These are phyloP conservation scores for Pythium aphanidermatum DNA, from an alignment of 352 stramenopile species.

Conservation along the genomic window DNA sequence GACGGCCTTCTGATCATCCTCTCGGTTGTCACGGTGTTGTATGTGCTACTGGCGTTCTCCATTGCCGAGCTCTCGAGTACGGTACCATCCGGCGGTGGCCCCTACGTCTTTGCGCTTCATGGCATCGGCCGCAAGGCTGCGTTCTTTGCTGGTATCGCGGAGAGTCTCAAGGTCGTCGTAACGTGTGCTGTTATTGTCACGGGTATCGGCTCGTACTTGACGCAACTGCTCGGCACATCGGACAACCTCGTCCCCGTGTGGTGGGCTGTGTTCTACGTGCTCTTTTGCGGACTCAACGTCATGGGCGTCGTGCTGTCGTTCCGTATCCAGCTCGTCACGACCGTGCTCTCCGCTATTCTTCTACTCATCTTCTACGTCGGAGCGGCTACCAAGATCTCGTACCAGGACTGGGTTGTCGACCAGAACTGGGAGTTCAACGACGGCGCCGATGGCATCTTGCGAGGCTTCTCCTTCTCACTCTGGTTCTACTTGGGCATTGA, in stretches of 20 bases:
- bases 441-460: constrained; percentile 32
- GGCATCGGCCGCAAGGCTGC: constrained; percentile 41
- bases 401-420: constrained; percentile 42
- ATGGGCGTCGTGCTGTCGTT: constrained; percentile 53
- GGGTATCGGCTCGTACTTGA: constrained; percentile 56
- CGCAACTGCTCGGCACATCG: constrained; percentile 37
- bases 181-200: constrained; percentile 42
- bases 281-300: constrained; percentile 64
- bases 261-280: constrained; percentile 45
- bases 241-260: constrained; percentile 35
- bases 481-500: constrained; percentile 80
- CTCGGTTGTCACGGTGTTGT: constrained; percentile 55
- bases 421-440: constrained; percentile 48
- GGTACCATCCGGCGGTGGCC: constrained; percentile 50
- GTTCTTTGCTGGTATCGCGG: constrained; percentile 60
- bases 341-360: constrained; percentile 38
- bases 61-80: constrained; percentile 64
- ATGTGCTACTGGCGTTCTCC: constrained; percentile 61
- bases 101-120: constrained; percentile 63
- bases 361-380: constrained; percentile 56
- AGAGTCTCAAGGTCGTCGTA: constrained; percentile 54
- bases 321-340: constrained; percentile 50
- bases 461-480: constrained; percentile 51
- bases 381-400: constrained; percentile 42
- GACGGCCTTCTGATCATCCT: constrained; percentile 55